phyloP scores from a whole-genome alignment of 1,139 yeast species.

The Geotrichum phurueaensis region DNA sequence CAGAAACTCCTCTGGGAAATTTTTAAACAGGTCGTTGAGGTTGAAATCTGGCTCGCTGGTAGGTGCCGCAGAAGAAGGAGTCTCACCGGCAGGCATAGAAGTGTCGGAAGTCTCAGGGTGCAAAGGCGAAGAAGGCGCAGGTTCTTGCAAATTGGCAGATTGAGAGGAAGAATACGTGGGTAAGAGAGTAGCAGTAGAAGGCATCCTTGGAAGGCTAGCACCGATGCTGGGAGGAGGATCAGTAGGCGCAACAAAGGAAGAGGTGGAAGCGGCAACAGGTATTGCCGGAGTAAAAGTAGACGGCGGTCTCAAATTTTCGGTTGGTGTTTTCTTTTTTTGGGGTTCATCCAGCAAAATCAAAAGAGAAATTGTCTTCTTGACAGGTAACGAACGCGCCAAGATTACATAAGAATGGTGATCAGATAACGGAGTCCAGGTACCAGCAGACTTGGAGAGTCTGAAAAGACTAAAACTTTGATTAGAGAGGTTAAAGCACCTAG shows the following conservation, averaged over 20 bases:
- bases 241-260: neutral
- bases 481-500: neutral
- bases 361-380: neutral
- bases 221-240: neutral
- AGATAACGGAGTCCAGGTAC: neutral
- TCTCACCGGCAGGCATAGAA: neutral
- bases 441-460: neutral
- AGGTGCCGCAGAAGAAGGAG: neutral
- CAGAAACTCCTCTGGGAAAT: conserved; percentile 5
- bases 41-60: neutral
- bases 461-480: no score
- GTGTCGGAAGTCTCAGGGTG: neutral
- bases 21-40: neutral
- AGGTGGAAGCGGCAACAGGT: neutral
- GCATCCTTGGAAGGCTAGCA: neutral
- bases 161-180: neutral
- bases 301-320: neutral
- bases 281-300: neutral
- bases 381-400: neutral
- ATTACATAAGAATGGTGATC: neutral
- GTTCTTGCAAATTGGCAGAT: neutral
- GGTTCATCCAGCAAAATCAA: neutral
- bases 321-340: neutral
- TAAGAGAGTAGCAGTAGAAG: neutral
- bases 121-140: neutral